Percentiles rank a stretch among this genome's conserved stretches.
Evolutionary conservation across 805 yeast genomes (phyloP).

Genomic region (Barnettozyma siamensis): DNA sequence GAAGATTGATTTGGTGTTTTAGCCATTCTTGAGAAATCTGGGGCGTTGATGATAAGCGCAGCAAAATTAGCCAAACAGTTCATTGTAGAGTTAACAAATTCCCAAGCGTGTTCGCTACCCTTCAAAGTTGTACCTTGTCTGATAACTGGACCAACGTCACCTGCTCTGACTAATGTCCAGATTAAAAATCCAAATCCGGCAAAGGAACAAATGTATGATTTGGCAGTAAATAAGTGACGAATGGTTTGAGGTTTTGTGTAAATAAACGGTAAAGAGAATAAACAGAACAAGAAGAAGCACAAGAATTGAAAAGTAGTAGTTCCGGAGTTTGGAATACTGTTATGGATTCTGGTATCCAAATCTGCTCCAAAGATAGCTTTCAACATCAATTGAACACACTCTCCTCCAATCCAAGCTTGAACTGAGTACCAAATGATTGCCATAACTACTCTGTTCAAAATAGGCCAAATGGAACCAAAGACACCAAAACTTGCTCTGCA

Average conservation of each 20-base stretch:
- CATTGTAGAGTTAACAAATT: slow-evolving; percentile 72
- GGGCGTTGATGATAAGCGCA: slow-evolving; percentile 81
- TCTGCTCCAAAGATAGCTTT: slow-evolving; percentile 68
- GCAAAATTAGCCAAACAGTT: slow-evolving; percentile 81
- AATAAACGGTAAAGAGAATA: slow-evolving; percentile 70
- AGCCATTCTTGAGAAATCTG: slow-evolving; percentile 85
- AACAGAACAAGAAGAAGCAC: slow-evolving; percentile 78
- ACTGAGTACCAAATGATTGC: slow-evolving; percentile 86
- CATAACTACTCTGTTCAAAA: slow-evolving; percentile 82
- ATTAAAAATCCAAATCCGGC: slow-evolving; percentile 80
- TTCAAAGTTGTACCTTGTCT: slow-evolving; percentile 45
- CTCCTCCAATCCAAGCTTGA: slow-evolving; percentile 80
- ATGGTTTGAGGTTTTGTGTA: slow-evolving; percentile 79
- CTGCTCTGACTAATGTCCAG: slow-evolving; percentile 79
- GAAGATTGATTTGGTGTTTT: slow-evolving; percentile 44
- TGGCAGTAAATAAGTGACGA: slow-evolving; percentile 78
- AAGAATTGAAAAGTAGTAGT: slow-evolving; percentile 70
- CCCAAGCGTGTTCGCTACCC: slow-evolving; percentile 74
- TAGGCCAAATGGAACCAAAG: slow-evolving; percentile 85
- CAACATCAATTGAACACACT: slow-evolving; percentile 74
- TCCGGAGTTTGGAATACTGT: slow-evolving; percentile 52
- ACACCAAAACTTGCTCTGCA: slow-evolving; percentile 81
- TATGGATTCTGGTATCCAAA: slow-evolving; percentile 54
- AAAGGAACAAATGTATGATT: slow-evolving; percentile 71
- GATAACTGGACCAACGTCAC: slow-evolving; percentile 72